Base-by-base conservation (phyloP, 139 green algal species). In the Spirogloea muscicola region DNA sequence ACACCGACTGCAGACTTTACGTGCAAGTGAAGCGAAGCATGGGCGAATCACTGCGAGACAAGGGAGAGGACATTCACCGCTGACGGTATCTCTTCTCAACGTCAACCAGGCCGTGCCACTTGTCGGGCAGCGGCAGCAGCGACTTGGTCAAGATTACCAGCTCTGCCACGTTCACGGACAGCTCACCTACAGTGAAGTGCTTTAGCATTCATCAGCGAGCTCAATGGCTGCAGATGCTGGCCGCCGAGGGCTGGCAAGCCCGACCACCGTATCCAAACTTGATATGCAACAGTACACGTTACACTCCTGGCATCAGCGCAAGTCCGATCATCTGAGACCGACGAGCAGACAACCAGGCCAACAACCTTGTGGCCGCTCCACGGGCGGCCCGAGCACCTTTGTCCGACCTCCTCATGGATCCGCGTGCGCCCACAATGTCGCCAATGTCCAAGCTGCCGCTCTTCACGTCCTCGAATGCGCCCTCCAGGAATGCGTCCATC, bases 81-180 rank as follows among this genome's bases (percentile, higher is more conserved):
- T 89, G 83, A 3, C 90, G 73, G 86, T 97, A 97, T 13, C 95
- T 86, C 75, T 91, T 93, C 85, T 99, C 95, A 31, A 97, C 84
- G 74, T 99, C 94, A 0, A 85, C 79, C 33, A 99, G 88, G 2
- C 95, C 95, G 66, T 97, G 91, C 83, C 87, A 98, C 85, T 99
- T 99, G 87, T 99, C 95, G 0, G 95, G 95, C 64, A 99, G 86
- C 0, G 95, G 94, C 43, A 89, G 85, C 48, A 98, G 75, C 3
- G 89, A 89, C 87, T 99, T 99, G 65, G 93, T 97, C 13, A 98
- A 82, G 29, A 99, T 86, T 74, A 66, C 21, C 3, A 83, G n/a
- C 16, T 59, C 7, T 27, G 42, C 48, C 48, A 78, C 52, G 31
- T 63, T 41, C 29, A 86, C 66, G 36, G 71, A 82, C 64, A 86